Conservation (phyloP, 2,329 filamentous ascomycete genomes). For the Diaporthe batatas region DNA sequence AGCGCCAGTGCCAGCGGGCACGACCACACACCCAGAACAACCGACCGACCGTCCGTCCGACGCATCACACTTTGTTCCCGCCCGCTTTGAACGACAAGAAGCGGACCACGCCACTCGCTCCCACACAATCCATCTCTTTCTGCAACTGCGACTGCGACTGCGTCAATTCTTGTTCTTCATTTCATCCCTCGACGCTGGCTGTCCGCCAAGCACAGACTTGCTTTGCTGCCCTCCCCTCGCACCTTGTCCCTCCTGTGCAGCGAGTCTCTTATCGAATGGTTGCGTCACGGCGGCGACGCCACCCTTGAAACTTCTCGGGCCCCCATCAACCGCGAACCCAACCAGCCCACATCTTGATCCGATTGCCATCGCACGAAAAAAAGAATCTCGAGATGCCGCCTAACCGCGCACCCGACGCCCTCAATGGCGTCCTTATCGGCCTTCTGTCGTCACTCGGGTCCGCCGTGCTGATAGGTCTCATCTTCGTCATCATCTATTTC, state of each 20-base stretch:
- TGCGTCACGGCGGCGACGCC: slow-evolving; percentile 44
- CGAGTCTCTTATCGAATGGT: slow-evolving; percentile 42
- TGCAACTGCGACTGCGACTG: slow-evolving; percentile 25
- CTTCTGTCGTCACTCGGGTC: slow-evolving; percentile 95
- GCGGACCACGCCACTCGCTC: slow-evolving; percentile 30
- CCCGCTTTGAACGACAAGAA: slow-evolving; percentile 22
- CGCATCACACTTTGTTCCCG: slow-evolving; percentile 32
- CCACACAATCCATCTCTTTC: slow-evolving; percentile 22
- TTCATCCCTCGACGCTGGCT: slow-evolving; percentile 11
- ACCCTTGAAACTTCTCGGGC: slow-evolving; percentile 39
- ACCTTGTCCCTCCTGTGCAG: slow-evolving; percentile 22
- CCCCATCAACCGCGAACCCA: slow-evolving; percentile 16
- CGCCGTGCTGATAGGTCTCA: slow-evolving; percentile 83
- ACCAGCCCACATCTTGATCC: neutral
- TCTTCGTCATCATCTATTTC: slow-evolving; percentile 89
- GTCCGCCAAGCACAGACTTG: slow-evolving; percentile 4
- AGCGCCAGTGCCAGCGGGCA: slow-evolving; percentile 34
- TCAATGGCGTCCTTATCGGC: slow-evolving; percentile 90
- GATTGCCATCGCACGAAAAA: slow-evolving; percentile 11
- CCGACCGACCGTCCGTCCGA: slow-evolving; percentile 32
- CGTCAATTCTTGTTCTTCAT: slow-evolving; percentile 17
- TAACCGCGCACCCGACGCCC: slow-evolving; percentile 55
- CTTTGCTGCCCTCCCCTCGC: neutral
- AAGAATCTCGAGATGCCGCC: slow-evolving; percentile 41
- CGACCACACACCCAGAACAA: slow-evolving; percentile 25